These are phyloP conservation scores for Boletus barrowsii DNA, from an alignment of 768 basidiomycete genomes.

Conservation along the genomic window DNA sequence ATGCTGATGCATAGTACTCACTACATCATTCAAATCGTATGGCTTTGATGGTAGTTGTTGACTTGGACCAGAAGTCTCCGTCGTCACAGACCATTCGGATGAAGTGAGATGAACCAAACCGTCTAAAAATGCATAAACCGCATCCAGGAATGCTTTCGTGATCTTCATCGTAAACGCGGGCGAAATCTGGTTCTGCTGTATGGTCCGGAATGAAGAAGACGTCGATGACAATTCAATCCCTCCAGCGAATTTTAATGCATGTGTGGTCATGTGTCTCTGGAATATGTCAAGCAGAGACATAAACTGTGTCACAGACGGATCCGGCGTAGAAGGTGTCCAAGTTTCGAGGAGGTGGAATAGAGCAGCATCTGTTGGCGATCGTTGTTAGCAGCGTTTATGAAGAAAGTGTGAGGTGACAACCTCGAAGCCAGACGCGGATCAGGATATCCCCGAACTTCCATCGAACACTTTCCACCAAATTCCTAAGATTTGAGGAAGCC, in stretches of 20 bases:
- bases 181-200: slow-evolving; percentile 61
- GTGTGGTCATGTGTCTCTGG: slow-evolving; percentile 72
- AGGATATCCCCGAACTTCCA: slow-evolving; percentile 90
- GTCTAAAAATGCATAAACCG: slow-evolving; percentile 81
- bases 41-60: slow-evolving; percentile 27
- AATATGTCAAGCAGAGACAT: slow-evolving; percentile 76
- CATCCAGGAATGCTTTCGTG: slow-evolving; percentile 81
- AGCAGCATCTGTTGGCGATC: slow-evolving; percentile 62
- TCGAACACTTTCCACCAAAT: slow-evolving; percentile 72
- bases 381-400: slow-evolving; percentile 2
- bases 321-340: slow-evolving; percentile 68
- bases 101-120: slow-evolving; percentile 79
- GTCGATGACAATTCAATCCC: slow-evolving; percentile 57
- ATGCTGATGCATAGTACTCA: slow-evolving; percentile 33
- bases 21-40: slow-evolving; percentile 60
- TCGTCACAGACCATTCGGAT: slow-evolving; percentile 50
- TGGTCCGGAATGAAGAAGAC: slow-evolving; percentile 46
- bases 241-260: slow-evolving; percentile 77
- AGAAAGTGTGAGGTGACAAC: slow-evolving; percentile 39
- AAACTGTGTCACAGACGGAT: slow-evolving; percentile 69
- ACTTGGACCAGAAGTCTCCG: slow-evolving; percentile 5
- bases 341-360: slow-evolving; percentile 81
- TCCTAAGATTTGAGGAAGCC: slow-evolving; percentile 60
- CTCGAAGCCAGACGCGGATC: slow-evolving; percentile 76
- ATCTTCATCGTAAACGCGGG: slow-evolving; percentile 69